A percentile compares a stretch with the other conserved stretches of the same genome.
These are phyloP conservation scores for Fraxinus pennsylvanica DNA, from an alignment of 257 asterid species.

Conservation along the genomic window DNA sequence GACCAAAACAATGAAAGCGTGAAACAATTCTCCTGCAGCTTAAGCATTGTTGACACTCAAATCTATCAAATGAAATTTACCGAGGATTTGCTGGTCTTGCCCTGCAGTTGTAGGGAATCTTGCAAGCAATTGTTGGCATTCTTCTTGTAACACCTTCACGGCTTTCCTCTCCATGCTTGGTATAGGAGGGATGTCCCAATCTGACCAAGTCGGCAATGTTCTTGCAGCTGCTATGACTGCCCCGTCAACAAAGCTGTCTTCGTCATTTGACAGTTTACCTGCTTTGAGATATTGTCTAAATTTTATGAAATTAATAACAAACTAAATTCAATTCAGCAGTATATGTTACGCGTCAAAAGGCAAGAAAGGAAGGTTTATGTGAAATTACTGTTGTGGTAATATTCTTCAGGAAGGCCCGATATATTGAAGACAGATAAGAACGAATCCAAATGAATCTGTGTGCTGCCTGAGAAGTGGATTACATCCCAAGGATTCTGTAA, in stretches of 20 bases:
- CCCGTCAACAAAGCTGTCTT: conserved; percentile 76
- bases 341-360: conserved; percentile 15
- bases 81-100: conserved; percentile 77
- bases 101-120: conserved; percentile 63
- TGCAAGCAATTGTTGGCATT: conserved; percentile 85
- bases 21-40: not conserved
- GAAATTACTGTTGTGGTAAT: conserved; percentile 74
- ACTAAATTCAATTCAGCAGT: conserved; percentile 3
- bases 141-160: conserved; percentile 84
- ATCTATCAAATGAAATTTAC: conserved; percentile 39
- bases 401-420: conserved; percentile 86
- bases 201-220: conserved; percentile 93
- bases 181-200: conserved; percentile 80
- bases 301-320: conserved; percentile 28
- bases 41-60: conserved; percentile 15
- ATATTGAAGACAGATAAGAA: conserved; percentile 89
- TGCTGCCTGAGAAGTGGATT: conserved; percentile 75
- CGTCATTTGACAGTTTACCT: conserved; percentile 68
- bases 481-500: conserved; percentile 98
- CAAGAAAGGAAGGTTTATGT: conserved; percentile 22
- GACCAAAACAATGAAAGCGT: conserved; percentile 11
- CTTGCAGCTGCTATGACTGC: conserved; percentile 95
- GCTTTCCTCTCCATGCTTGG: conserved; percentile 90
- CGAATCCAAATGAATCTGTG: conserved; percentile 75
- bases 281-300: conserved; percentile 33